A percentile compares a stretch with the other conserved stretches of the same genome.
Conservation (phyloP, 306 rosid species). For the Lathyrus oleraceus region DNA sequence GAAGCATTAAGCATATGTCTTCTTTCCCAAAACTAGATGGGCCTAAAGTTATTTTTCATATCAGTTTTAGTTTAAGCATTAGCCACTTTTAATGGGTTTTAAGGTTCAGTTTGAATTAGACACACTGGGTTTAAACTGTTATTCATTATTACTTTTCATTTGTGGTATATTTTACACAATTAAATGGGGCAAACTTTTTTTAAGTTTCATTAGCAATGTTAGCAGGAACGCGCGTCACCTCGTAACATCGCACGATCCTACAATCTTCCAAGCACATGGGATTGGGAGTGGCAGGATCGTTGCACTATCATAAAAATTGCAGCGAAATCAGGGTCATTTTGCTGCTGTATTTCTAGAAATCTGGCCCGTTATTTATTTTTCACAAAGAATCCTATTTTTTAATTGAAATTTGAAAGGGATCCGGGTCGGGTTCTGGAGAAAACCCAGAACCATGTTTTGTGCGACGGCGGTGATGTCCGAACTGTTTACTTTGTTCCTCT, state of each 20-base stretch:
- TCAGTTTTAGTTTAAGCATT: background rate
- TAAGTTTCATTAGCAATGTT: background rate
- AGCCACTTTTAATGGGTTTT: slow-evolving; percentile 7
- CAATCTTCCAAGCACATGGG: background rate
- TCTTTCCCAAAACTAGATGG: background rate
- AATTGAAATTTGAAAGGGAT: background rate
- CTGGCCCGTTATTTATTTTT: background rate
- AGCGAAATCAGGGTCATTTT: background rate
- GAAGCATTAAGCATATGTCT: slow-evolving; percentile 7
- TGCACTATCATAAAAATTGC: background rate
- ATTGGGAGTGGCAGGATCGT: background rate
- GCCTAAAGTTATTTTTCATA: slow-evolving; percentile 1
- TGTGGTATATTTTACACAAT: background rate
- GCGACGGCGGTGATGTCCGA: background rate
- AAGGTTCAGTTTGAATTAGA: slow-evolving; percentile 5
- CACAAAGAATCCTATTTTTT: background rate
- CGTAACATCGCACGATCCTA: background rate
- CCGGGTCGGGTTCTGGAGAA: background rate
- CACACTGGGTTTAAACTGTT: background rate
- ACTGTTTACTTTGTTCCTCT: background rate
- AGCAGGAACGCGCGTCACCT: background rate
- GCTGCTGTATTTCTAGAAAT: background rate
- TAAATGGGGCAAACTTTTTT: background rate
- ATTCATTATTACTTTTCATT: background rate
- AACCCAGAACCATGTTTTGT: background rate